These are phyloP conservation scores for Rhodotorula paludigena DNA, from an alignment of 768 basidiomycete genomes.

Conservation along the genomic window DNA sequence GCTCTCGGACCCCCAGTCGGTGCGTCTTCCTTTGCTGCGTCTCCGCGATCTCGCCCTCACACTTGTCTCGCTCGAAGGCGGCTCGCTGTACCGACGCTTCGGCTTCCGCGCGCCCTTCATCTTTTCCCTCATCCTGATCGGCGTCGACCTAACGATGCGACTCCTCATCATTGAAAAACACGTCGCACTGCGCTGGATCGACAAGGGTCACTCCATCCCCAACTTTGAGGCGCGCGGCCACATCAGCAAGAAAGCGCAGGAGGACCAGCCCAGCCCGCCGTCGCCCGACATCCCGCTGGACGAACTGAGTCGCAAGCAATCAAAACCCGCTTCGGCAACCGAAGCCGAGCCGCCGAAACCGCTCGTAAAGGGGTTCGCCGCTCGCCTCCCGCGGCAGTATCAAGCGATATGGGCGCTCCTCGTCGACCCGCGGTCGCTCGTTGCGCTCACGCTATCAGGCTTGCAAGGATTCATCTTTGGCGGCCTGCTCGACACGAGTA, in stretches of 20 bases:
- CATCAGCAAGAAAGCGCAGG: not conserved
- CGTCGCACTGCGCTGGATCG: conserved; percentile 16
- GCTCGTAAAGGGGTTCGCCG: not conserved
- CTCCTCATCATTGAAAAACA: conserved; percentile 38
- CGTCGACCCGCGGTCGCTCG: conserved; percentile 5
- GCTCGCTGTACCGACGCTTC: conserved; percentile 18
- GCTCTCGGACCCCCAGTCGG: conserved; percentile 23
- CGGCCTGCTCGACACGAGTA: conserved; percentile 16
- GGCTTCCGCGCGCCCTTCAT: conserved; percentile 38
- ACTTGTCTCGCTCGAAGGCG: not conserved
- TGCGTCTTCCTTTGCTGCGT: not conserved
- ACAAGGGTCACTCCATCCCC: conserved; percentile 8
- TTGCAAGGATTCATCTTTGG: conserved; percentile 23
- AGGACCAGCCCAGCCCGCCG: not conserved
- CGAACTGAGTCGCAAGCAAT: no score
- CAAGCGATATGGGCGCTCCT: not conserved
- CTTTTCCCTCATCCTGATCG: conserved; percentile 33
- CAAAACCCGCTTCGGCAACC: no score
- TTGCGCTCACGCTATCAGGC: not conserved
- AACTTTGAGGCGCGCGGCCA: conserved; percentile 33
- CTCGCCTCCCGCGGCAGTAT: not conserved
- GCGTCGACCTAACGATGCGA: conserved; percentile 33
- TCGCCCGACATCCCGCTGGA: no score
- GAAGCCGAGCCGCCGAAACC: not conserved
- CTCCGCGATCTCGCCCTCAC: not conserved